Conservation (phyloP, 1,139 yeast species). For the Maudiozyma humilis region DNA sequence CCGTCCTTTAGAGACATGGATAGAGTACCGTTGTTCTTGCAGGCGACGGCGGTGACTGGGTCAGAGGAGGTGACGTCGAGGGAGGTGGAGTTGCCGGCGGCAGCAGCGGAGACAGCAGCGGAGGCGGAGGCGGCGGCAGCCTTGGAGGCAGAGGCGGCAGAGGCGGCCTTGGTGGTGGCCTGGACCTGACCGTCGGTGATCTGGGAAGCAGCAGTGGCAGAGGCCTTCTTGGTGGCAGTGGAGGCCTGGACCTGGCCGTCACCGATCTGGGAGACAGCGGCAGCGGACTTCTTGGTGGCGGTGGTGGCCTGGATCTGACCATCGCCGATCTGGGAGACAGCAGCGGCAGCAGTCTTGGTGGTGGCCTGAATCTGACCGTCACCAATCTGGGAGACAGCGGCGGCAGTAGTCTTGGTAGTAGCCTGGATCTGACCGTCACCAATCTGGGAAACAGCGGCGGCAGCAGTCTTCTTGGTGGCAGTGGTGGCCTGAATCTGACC, state of each 20-base stretch:
- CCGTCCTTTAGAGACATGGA: slow-evolving; percentile 47
- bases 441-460: slow-evolving; percentile 41
- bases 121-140: slow-evolving; percentile 48
- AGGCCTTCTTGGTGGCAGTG: slow-evolving; percentile 1
- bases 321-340: slow-evolving; percentile 41
- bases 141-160: slow-evolving; percentile 12
- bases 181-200: slow-evolving; percentile 16
- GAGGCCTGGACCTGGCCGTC: slow-evolving; percentile 3
- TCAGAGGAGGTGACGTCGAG: slow-evolving; percentile 49
- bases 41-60: slow-evolving; percentile 36
- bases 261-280: slow-evolving; percentile 7
- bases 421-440: slow-evolving; percentile 46
- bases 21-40: slow-evolving; percentile 45
- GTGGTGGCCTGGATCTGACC: slow-evolving; percentile 43
- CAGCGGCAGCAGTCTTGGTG: slow-evolving; percentile 22
- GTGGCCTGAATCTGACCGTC: slow-evolving; percentile 44
- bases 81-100: slow-evolving; percentile 38
- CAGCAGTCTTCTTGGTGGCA: slow-evolving; percentile 1
- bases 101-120: background rate
- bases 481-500: slow-evolving; percentile 7
- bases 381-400: slow-evolving; percentile 18
- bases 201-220: slow-evolving; percentile 11
- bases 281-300: slow-evolving; percentile 9
- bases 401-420: slow-evolving; percentile 12
- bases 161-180: slow-evolving; percentile 8